Evolutionary conservation across 2,329 filamentous ascomycete species (phyloP).

Genomic region (Aspergillus unguis): DNA sequence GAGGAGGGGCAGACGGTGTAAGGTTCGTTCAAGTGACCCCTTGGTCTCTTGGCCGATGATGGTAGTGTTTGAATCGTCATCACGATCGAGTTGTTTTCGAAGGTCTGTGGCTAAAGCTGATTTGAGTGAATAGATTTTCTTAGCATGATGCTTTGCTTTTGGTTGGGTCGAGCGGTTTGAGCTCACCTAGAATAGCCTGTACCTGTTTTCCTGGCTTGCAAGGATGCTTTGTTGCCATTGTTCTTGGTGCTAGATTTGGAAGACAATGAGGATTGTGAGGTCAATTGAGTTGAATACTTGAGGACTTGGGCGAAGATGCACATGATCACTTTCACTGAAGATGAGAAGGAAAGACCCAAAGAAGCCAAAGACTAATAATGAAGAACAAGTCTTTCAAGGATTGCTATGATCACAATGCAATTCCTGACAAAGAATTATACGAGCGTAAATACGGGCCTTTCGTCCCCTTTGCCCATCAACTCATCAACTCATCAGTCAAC

Average conservation of each 20-base stretch:
- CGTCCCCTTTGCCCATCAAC: too few relatives aligned
- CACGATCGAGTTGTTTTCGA: conserved; percentile 11
- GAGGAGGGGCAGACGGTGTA: conserved; percentile 16
- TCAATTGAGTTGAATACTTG: background rate
- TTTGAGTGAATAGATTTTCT: background rate
- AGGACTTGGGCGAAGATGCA: background rate
- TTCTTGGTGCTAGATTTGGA: background rate
- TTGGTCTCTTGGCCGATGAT: conserved; percentile 1
- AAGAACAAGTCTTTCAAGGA: too few relatives aligned
- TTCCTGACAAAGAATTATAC: too few relatives aligned
- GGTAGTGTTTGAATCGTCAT: background rate
- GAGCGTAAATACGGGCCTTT: too few relatives aligned
- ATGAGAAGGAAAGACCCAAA: too few relatives aligned
- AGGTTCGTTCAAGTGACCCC: conserved; percentile 15
- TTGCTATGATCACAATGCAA: too few relatives aligned
- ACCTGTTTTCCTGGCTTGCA: background rate
- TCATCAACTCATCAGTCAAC: too few relatives aligned
- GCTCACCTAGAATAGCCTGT: conserved; percentile 14
- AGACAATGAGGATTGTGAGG: background rate
- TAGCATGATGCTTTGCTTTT: background rate
- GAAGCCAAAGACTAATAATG: too few relatives aligned
- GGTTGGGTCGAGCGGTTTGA: background rate
- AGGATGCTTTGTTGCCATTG: conserved; percentile 2
- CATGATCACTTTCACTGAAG: background rate
- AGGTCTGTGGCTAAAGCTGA: conserved; percentile 25